Percentiles rank a stretch among this genome's conserved stretches.
Conservation (phyloP, 164 flowering plant species). For the Nymphaea thermarum region DNA sequence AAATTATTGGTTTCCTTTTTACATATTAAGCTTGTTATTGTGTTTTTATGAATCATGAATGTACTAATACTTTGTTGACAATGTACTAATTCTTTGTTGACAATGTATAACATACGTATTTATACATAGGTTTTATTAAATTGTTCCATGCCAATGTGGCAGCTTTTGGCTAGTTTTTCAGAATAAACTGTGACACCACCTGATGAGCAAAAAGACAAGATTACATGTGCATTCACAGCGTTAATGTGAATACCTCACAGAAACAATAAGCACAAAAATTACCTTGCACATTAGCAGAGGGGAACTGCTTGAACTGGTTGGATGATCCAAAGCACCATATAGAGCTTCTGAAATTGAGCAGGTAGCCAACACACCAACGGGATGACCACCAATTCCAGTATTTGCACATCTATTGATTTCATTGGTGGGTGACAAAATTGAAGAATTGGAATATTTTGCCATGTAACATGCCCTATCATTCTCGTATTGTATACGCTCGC, state of each 20-base stretch:
- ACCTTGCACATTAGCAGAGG: conserved; percentile 80
- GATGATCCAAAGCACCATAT: conserved; percentile 90
- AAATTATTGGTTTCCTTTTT: too few relatives aligned
- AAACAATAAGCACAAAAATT: background rate
- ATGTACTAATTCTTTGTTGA: too few relatives aligned
- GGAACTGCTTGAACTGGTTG: conserved; percentile 57
- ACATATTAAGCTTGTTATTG: too few relatives aligned
- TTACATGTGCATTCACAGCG: too few relatives aligned
- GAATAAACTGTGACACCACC: background rate
- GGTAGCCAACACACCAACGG: conserved; percentile 80
- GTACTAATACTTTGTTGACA: too few relatives aligned
- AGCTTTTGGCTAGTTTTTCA: too few relatives aligned
- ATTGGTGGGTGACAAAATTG: conserved; percentile 1
- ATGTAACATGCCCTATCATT: background rate
- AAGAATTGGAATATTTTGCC: too few relatives aligned
- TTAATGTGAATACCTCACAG: background rate
- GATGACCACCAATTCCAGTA: conserved; percentile 45
- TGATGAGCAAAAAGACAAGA: too few relatives aligned
- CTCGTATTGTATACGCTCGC: background rate
- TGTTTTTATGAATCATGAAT: too few relatives aligned
- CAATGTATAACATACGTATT: too few relatives aligned
- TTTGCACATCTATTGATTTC: background rate
- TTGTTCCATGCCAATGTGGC: too few relatives aligned
- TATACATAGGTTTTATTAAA: too few relatives aligned
- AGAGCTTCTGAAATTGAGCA: conserved; percentile 92